Base-by-base conservation (phyloP, 148 eudicot genomes). In the Arctostaphylos glauca region DNA sequence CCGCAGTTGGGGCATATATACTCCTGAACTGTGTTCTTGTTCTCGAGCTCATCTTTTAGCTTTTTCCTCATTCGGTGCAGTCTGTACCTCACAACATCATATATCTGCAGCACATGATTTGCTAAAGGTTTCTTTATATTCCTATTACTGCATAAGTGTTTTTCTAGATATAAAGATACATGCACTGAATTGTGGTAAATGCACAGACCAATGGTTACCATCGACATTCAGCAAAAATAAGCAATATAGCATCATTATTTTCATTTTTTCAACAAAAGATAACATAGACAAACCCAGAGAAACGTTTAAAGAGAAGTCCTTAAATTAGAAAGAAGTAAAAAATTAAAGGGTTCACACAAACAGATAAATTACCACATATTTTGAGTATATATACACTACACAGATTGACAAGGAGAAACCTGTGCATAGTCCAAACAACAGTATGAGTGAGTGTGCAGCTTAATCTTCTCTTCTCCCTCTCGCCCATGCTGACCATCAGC, bases 391-490 rank as follows among this genome's bases (percentile, higher is more conserved):
- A 43, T 19, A 78, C 8, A 21, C 31, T 58, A 19, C 19, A 66
- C 46, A 49, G 14, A 78, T 56, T 4, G 41, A 66, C 62, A 74
- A 84, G 47, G 74, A 84, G 84, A 79, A 84, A 96, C 98, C 99
- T 97, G 99, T 60, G 98, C 93, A 89, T 97, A 94, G 86, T 97
- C 99, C 80, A 97, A 87, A 80, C 99, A 97, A 80, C 99, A 97
- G 76, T 93, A 97, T 50, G 98, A 94, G 73, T 97, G 99, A 74
- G 98, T 96, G 84, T 94, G 99, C 90, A 94, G 80, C 89, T 96
- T 96, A 55, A 89, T 86, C 84, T 96, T 96, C 5, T 95, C 95
- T n/a, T 96, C 99, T 38, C 98, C 98, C 76, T 94, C 96, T 87
- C 91, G 92, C 67, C 91, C 91, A 68, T 77, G 86, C 38, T 82